A percentile compares a stretch with the other conserved stretches of the same genome.
phyloP scores from a whole-genome alignment of 768 basidiomycete species.

The Fomitopsis serialis region DNA sequence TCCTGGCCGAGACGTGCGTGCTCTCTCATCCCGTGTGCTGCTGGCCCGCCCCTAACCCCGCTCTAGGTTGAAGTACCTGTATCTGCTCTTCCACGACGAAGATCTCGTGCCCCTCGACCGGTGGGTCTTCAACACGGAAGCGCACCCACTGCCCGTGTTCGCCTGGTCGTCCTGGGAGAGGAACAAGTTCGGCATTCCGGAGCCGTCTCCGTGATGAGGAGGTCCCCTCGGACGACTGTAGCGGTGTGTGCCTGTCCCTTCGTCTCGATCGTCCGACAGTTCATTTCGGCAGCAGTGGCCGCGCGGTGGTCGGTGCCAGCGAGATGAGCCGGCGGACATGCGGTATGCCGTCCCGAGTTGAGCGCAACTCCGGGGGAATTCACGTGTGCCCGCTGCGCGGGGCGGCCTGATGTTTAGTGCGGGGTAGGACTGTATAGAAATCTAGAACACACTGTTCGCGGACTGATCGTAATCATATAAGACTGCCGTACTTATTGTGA shows the following conservation, averaged over 20 bases:
- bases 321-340: too few relatives aligned
- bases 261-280: neutral
- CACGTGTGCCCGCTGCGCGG: too few relatives aligned
- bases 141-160: slow-evolving; percentile 74
- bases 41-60: neutral
- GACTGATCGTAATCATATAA: too few relatives aligned
- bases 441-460: too few relatives aligned
- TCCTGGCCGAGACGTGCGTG: slow-evolving; percentile 48
- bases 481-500: too few relatives aligned
- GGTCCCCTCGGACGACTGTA: neutral
- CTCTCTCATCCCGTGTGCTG: neutral
- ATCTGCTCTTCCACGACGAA: slow-evolving; percentile 61
- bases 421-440: too few relatives aligned
- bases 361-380: too few relatives aligned
- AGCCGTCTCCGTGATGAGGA: neutral
- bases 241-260: neutral
- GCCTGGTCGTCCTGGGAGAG: slow-evolving; percentile 54
- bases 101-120: slow-evolving; percentile 47
- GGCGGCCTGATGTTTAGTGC: too few relatives aligned
- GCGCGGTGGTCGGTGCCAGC: neutral
- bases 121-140: slow-evolving; percentile 51
- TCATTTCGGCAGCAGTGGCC: neutral
- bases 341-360: too few relatives aligned
- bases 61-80: slow-evolving; percentile 63
- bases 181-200: slow-evolving; percentile 28